Percentiles rank a stretch among this genome's conserved stretches.
These are phyloP conservation scores for Coemansia sp. DNA, from an alignment of 192 early-diverging fungal genomes.

Conservation along the genomic window DNA sequence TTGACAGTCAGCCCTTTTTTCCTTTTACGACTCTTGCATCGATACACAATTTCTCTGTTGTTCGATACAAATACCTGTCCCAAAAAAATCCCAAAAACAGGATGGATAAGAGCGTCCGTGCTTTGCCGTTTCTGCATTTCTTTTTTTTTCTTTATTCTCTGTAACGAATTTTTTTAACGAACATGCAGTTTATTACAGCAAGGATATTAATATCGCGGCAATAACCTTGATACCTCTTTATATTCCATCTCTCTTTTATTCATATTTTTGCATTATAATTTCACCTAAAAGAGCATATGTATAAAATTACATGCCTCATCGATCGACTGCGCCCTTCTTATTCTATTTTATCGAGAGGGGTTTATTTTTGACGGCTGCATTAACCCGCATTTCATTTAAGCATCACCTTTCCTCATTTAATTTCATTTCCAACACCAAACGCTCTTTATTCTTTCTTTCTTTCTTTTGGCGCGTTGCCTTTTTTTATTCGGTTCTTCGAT, in stretches of 20 bases:
- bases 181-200: neutral
- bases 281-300: neutral
- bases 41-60: neutral
- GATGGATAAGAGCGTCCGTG: neutral
- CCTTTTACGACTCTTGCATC: neutral
- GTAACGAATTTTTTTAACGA: neutral
- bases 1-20: neutral
- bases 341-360: neutral
- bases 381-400: neutral
- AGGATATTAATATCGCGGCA: neutral
- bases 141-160: neutral
- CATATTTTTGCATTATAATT: constrained; percentile 3
- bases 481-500: neutral
- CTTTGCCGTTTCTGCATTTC: neutral
- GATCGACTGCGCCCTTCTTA: neutral
- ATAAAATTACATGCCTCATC: neutral
- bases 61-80: neutral
- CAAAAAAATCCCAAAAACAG: neutral
- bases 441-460: neutral
- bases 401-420: neutral
- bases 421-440: neutral
- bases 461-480: neutral
- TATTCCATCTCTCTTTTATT: neutral
- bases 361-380: constrained; percentile 3
- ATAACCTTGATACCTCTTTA: constrained; percentile 1